These are phyloP conservation scores for Phaeomoniella chlamydospora DNA, from an alignment of 2,329 filamentous ascomycete genomes.

Conservation along the genomic window DNA sequence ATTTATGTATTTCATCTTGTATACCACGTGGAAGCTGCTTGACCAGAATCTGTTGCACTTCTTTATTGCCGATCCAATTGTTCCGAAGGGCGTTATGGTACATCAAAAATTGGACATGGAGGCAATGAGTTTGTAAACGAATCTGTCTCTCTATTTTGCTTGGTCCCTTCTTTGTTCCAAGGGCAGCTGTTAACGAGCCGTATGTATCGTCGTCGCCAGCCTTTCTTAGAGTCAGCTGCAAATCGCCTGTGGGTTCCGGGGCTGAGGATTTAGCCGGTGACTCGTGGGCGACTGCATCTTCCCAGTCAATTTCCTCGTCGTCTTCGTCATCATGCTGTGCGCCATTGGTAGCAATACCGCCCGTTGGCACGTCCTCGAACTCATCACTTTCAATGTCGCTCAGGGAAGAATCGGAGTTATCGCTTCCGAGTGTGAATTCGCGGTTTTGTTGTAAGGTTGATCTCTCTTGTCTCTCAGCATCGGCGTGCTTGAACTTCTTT, in stretches of 20 bases:
- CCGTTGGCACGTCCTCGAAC: slow-evolving; percentile 35
- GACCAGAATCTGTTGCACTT: slow-evolving; percentile 61
- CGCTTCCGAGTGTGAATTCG: slow-evolving; percentile 8
- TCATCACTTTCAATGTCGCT: slow-evolving; percentile 34
- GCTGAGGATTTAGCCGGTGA: slow-evolving; percentile 18
- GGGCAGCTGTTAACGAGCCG: slow-evolving; percentile 43
- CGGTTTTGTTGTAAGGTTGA: slow-evolving; percentile 2
- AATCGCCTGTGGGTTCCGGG: slow-evolving; percentile 38
- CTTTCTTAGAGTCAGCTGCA: slow-evolving; percentile 57
- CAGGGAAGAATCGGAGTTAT: slow-evolving; percentile 20
- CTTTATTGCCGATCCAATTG: slow-evolving; percentile 63
- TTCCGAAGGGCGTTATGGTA: slow-evolving; percentile 85
- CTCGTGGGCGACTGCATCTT: slow-evolving; percentile 33
- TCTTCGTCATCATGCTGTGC: slow-evolving; percentile 28
- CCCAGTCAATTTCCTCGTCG: slow-evolving; percentile 45
- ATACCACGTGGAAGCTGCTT: slow-evolving; percentile 56
- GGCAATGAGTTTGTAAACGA: slow-evolving; percentile 64
- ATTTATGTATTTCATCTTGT: slow-evolving; percentile 59
- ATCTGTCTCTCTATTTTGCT: slow-evolving; percentile 73
- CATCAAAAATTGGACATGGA: slow-evolving; percentile 77
- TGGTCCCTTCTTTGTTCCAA: slow-evolving; percentile 63
- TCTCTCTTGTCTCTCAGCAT: slow-evolving; percentile 7
- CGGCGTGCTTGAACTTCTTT: slow-evolving; percentile 12
- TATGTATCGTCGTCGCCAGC: slow-evolving; percentile 37
- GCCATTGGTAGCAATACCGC: slow-evolving; percentile 25